Base-by-base conservation (phyloP, 768 basidiomycete genomes). In the Trametopsis cervina region DNA sequence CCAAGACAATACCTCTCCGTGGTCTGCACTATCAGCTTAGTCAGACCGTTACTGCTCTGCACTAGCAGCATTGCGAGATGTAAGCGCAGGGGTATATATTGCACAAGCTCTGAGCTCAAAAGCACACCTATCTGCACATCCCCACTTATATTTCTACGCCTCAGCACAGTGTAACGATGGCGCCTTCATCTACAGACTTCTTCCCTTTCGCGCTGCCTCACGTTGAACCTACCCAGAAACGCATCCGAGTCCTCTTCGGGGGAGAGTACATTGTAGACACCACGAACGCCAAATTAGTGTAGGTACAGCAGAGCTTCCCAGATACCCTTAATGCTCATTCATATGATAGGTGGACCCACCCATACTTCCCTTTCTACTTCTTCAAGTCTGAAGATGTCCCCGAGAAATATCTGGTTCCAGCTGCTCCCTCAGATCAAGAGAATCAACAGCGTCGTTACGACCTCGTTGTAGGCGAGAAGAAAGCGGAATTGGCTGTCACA, bases 291-390 rank as follows among this genome's bases (percentile, higher is more conserved):
- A 81, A 77, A 55, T 68, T 81, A 18, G 79, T 82, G 82, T 83
- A 59, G 54, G 79, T 63, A 13, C 18, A 4, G 33, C 22, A 15
- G n/a, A 43, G 13, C 22, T n/a, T n/a, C n/a, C n/a, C n/a, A n/a
- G n/a, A n/a, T n/a, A n/a, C n/a, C n/a, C n/a, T n/a, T n/a, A n/a
- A n/a, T n/a, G n/a, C n/a, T n/a, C n/a, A n/a, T n/a, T n/a, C n/a
- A n/a, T n/a, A n/a, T n/a, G n/a, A n/a, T 17, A 80, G 83, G 15
- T 84, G 81, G 82, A 69, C 80, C 42, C 67, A 71, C 36, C 64
- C 66, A 17, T 68, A 63, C 52, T 83, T 76, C 59, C 81, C 83
- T 1, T 51, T 50, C 3, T 82, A 81, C 52, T 83, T 69, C 58
- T 83, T 84, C 58, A 63, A 65, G 5, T 47, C 59, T 4, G 65